A percentile compares a stretch with the other conserved stretches of the same genome.
These are phyloP conservation scores for Pilasporangium apinafurcum DNA, from an alignment of 352 stramenopile species.

Conservation along the genomic window DNA sequence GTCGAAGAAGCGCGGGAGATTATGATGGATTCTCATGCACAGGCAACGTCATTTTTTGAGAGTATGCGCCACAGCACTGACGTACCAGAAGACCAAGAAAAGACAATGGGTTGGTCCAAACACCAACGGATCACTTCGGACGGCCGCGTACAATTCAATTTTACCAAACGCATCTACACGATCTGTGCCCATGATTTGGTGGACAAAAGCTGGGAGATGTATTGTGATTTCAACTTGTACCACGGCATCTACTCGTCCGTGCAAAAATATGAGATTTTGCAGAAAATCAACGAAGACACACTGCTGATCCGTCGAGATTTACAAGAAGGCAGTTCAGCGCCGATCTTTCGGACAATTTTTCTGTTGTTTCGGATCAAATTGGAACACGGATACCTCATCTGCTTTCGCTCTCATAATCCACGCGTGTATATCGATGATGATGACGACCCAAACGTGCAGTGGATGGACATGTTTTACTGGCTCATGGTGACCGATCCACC, in stretches of 20 bases:
- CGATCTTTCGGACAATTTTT: slow-evolving; percentile 75
- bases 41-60: slow-evolving; percentile 68
- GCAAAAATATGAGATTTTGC: slow-evolving; percentile 73
- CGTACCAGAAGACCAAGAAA: slow-evolving; percentile 23
- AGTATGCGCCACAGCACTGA: slow-evolving; percentile 27
- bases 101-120: slow-evolving; percentile 78
- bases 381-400: slow-evolving; percentile 69
- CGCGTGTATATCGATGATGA: slow-evolving; percentile 58
- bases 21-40: slow-evolving; percentile 65
- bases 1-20: slow-evolving; percentile 42
- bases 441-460: slow-evolving; percentile 75
- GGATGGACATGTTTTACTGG: slow-evolving; percentile 87
- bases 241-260: slow-evolving; percentile 73
- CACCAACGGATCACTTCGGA: slow-evolving; percentile 60
- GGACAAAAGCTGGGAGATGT: slow-evolving; percentile 76
- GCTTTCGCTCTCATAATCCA: slow-evolving; percentile 75
- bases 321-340: slow-evolving; percentile 45
- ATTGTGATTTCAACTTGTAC: slow-evolving; percentile 70
- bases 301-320: slow-evolving; percentile 68
- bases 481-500: slow-evolving; percentile 67
- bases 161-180: slow-evolving; percentile 62
- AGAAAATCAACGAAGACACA: slow-evolving; percentile 74
- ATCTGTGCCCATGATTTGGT: slow-evolving; percentile 63
- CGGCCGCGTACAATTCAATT: slow-evolving; percentile 73
- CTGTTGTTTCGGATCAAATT: slow-evolving; percentile 67